Evolutionary conservation across 345 rosid genomes (phyloP), one percentile per base, ranked within the genome.

Genomic region (Syzygium aromaticum): DNA sequence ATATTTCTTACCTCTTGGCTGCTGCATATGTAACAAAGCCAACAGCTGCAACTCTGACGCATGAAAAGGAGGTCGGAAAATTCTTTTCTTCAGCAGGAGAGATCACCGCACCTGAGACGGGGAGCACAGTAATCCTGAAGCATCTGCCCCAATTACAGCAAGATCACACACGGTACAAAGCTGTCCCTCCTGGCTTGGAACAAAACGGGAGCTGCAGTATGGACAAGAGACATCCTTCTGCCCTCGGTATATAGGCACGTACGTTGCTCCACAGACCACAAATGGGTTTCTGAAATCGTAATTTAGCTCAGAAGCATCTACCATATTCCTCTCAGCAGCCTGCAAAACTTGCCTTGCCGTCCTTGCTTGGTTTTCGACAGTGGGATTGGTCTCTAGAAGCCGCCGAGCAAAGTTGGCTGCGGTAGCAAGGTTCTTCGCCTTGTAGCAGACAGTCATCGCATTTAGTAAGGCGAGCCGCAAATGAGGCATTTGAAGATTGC

Each of bases 271-370:
- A 84, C 99, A 97, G n/a, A 91, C 90, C 87, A 95, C 98, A 89
- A 96, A 97, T 1, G 99, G 99, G 90, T 98, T 98, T 87, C 99
- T 93, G 91, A 95, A 98, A 87, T 98, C 99, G 52, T 95, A 98
- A 86, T 95, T 98, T 86, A 98, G 90, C 90, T 92, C 89, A 14
- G 93, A 84, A 61, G 88, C 92, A 91, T 98, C 99, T 0, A 88
- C 92, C 96, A 93, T 92, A 84, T 95, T 97, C 90, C 93, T 93
- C 91, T 97, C 99, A 2, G 96, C 94, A 21, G 98, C 98, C 90
- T 93, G 95, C 82, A 95, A 86, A n/a, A 97, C 95, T 88, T 96
- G 96, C 86, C 98, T 92, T 2, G 99, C 99, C 4, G 85, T 91
- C 91, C 91, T 96, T 61, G 97, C 94, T 86, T 97, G 99, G 92